Evolutionary conservation across 1,284 basidiomycete genomes (phyloP), one percentile per base, ranked within the genome.

Genomic region (Anthracocystis walkeri): DNA sequence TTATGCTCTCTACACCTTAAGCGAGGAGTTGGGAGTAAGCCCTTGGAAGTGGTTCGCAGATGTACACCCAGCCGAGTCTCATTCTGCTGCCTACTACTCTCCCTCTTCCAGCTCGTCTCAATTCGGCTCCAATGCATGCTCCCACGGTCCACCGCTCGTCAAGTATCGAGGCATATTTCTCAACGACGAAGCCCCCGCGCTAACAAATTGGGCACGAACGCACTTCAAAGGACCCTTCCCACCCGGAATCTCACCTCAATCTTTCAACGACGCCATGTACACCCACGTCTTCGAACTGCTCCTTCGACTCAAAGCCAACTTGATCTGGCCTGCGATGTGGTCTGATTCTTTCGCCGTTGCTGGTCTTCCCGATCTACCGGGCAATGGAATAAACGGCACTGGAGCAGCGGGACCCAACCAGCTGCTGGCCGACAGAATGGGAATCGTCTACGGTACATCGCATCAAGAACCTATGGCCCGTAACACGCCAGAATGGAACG

Each of bases 181-280:
- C 65, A 91, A 91, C 74, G 90, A 91, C 70, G 90, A 91, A 80
- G 89, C 90, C 66, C 90, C 90, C 8, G 88, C 88, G 20, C 81
- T 91, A 29, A 89, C 89, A 79, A 86, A 85, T 41, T 88, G 87
- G 87, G 87, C 87, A 0, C 87, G 88, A 79, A 89, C 89, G 66
- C 90, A 90, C 78, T 92, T 90, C 83, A 89, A 89, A 3, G 91
- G 90, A 66, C 90, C 90, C 4, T 89, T 89, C 3, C 89, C 90
- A 2, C 86, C 88, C 12, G 21, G 73, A 11, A 31, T 40, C 3
- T 65, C 10, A 58, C 87, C 4, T 75, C 87, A 33, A 86, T 88
- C 90, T 0, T 90, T 91, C 86, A 90, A 90, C 75, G 88, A 88
- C 56, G 86, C 89, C 61, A 90, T 92, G 87, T 92, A 92, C 81